Conservation (phyloP, 2,329 filamentous ascomycete species). For the Davidsoniella eucalypti region DNA sequence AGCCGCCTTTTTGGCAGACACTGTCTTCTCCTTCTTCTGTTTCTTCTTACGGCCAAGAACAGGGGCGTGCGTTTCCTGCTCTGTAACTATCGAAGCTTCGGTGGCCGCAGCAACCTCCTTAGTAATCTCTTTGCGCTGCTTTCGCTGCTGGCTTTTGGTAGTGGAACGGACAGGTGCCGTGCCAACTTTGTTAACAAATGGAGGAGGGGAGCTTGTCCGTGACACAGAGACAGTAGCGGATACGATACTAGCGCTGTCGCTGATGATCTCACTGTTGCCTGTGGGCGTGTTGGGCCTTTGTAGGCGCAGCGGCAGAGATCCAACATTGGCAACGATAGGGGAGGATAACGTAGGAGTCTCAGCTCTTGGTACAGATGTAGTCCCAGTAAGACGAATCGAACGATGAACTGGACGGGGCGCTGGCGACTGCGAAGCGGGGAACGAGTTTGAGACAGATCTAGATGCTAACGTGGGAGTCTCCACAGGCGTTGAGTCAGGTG, state of each 20-base stretch:
- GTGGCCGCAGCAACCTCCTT: conserved; percentile 44
- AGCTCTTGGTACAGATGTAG: background rate
- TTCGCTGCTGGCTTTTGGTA: conserved; percentile 66
- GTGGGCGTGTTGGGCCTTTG: conserved; percentile 45
- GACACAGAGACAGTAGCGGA: conserved; percentile 53
- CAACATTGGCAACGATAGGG: conserved; percentile 3
- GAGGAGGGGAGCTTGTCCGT: conserved; percentile 55
- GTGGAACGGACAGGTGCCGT: conserved; percentile 51
- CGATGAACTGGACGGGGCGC: conserved; percentile 3
- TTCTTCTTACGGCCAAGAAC: conserved; percentile 73
- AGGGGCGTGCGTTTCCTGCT: conserved; percentile 45
- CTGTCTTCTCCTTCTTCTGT: conserved; percentile 53
- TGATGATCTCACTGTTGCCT: conserved; percentile 55
- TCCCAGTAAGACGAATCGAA: conserved; percentile 7
- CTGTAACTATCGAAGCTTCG: conserved; percentile 33
- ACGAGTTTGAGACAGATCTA: background rate
- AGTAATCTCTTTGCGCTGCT: conserved; percentile 49
- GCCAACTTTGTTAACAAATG: conserved; percentile 37
- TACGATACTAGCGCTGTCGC: conserved; percentile 60
- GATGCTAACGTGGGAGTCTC: background rate
- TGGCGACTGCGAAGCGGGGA: conserved; percentile 2
- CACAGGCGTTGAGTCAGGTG: background rate
- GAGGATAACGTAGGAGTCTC: conserved; percentile 28
- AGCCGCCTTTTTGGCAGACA: background rate
- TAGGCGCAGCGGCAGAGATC: conserved; percentile 13